phyloP scores from a whole-genome alignment of 208 protist genomes.

The Leishmania amazonensis region DNA sequence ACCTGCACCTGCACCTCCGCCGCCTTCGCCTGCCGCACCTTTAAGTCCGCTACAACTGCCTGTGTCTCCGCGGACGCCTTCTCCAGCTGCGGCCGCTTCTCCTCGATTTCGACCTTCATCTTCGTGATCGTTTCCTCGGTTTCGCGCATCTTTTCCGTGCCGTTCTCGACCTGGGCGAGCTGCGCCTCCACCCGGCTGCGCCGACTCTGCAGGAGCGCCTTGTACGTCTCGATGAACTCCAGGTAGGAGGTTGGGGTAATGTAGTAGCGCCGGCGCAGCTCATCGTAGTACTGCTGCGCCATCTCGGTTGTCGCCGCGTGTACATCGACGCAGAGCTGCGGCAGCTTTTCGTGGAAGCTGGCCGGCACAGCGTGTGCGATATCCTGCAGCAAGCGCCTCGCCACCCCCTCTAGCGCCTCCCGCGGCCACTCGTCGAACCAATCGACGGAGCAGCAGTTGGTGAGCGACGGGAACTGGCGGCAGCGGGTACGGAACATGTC shows the following conservation, averaged over 20 bases:
- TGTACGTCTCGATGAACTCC: conserved; percentile 96
- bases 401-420: conserved; percentile 93
- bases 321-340: conserved; percentile 88
- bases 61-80: conserved; percentile 90
- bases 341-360: conserved; percentile 65
- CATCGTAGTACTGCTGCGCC: conserved; percentile 87
- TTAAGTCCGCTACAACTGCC: conserved; percentile 89
- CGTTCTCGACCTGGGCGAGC: conserved; percentile 91
- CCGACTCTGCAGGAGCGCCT: conserved; percentile 82
- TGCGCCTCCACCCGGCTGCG: conserved; percentile 78
- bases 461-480: conserved; percentile 97
- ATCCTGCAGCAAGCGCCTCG: conserved; percentile 80
- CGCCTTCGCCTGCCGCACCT: conserved; percentile 84
- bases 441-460: conserved; percentile 98
- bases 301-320: conserved; percentile 76
- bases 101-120: conserved; percentile 93
- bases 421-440: conserved; percentile 98
- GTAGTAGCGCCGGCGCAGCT: conserved; percentile 94
- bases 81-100: conserved; percentile 89
- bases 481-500: conserved; percentile 94
- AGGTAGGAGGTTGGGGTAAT: conserved; percentile 96
- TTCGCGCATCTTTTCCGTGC: conserved; percentile 91
- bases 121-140: conserved; percentile 93
- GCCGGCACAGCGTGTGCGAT: conserved; percentile 37
- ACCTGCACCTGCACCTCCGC: conserved; percentile 91